Evolutionary conservation across 2,329 filamentous ascomycete species (phyloP).

Genomic region (Pseudocercospora pini-densiflorae): DNA sequence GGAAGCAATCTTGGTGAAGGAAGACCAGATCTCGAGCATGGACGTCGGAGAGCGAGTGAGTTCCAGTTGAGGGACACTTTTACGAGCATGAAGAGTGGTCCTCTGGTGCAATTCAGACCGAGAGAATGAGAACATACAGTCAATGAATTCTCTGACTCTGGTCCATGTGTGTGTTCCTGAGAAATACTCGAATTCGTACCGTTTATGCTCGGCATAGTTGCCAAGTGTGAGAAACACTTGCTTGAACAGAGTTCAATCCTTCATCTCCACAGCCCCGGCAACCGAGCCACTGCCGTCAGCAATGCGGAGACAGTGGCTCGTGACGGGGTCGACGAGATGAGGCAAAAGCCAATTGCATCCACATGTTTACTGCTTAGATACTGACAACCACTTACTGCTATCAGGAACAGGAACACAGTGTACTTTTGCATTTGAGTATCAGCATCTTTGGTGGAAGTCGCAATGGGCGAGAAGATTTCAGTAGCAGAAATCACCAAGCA

Average conservation of each 20-base stretch:
- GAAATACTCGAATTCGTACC: no score
- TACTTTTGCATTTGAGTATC: neutral
- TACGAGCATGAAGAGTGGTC: conserved; percentile 25
- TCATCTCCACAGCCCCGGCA: neutral
- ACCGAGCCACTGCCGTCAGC: conserved; percentile 1
- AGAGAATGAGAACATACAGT: neutral
- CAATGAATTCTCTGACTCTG: neutral
- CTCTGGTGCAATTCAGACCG: conserved; percentile 18
- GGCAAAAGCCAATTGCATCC: conserved; percentile 13
- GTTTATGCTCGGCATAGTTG: neutral
- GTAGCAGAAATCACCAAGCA: conserved; percentile 42
- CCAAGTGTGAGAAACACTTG: neutral
- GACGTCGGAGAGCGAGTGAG: conserved; percentile 15
- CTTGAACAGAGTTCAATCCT: neutral
- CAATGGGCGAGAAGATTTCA: conserved; percentile 14
- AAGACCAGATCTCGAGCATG: conserved; percentile 15
- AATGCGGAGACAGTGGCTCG: conserved; percentile 8
- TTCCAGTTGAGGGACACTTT: conserved; percentile 25
- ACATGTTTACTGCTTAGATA: conserved; percentile 16
- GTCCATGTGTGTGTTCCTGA: no score
- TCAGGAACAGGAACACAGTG: neutral
- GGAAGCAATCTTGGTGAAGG: conserved; percentile 21
- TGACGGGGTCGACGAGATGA: conserved; percentile 7
- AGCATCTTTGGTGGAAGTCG: neutral
- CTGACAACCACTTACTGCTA: neutral